Evolutionary conservation across 257 asterid species (phyloP), one percentile per base, ranked within the genome.

Genomic region (Solanum okadae): DNA sequence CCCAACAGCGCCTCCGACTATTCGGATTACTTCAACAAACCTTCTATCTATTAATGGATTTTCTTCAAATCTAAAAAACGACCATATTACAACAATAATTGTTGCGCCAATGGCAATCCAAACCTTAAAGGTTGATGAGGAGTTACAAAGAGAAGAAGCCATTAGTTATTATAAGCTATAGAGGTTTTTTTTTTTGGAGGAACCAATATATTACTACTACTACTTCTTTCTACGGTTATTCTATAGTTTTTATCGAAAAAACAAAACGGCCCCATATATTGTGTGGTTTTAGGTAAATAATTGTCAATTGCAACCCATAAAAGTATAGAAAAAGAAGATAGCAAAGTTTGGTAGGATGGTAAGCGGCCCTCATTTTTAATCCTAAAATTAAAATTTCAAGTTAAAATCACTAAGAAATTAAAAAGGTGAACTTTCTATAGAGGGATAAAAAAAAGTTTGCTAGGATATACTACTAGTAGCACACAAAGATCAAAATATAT

Each of bases 1-100:
- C 25, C 97, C 98, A 7, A 90, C 89, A 4, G 92, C 92, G 5
- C 87, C 87, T 4, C 11, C 56, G 13, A 27, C 68, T 42, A 90
- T 86, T 16, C 70, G 84, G 42, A 90, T 72, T 18, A 88, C 67
- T 59, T 40, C 88, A 18, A 40, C 44, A 68, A 16, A 5, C 40
- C 33, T n/a, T 65, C 11, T 67, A 27, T 25, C 65, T 78, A 78
- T 13, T 25, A 42, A 42, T 42, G 85, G n/a, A 42, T 78, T 42
- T 42, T 77, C 23, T 6, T 78, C 15, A 15, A 42, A 40, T 13
- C 9, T 12, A 15, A 14, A 42, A 27, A 42, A 42, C 4, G 37
- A 78, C 25, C 14, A 20, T 42, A 78, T 15, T 22, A 27, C 15
- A 25, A 86, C 56, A 38, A 38, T 44, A 42, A 86, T 29, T 5